Base-by-base conservation (phyloP, 1,284 basidiomycete species). In the Crucibulum parvulum region DNA sequence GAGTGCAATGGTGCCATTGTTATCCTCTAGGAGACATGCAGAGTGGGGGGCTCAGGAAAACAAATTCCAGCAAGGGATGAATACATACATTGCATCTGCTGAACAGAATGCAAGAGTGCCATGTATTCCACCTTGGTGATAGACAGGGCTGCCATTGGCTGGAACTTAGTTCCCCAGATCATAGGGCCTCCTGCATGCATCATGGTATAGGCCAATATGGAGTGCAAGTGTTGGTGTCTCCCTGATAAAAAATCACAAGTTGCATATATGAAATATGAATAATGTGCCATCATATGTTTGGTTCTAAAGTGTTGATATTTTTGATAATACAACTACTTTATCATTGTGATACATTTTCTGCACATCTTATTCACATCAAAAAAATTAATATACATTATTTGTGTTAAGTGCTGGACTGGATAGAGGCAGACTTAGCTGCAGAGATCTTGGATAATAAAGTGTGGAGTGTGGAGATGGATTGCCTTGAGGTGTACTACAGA, bases 101-200 rank as follows among this genome's bases (percentile, higher is more conserved):
- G 66, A 0, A 67, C 59, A 0, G 70, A 70, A n/a, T 69, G 55
- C 0, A 64, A 64, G 0, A 71, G 35, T 0, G 74, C 73, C 55
- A 81, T 74, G 60, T 81, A 81, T 55, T 82, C 76, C 0, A 77
- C 75, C 59, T 82, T 78, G 0, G 70, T 69, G 0, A 74, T 78
- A 0, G 75, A 81, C 1, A 67, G 52, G 1, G 78, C 71, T 5
- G 79, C 69, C 2, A 67, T 66, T 0, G 46, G 56, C 57, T 80
- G 77, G 1, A 60, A 59, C 53, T 76, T 72, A 0, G 69, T 66
- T 41, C 62, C 69, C 78, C 75, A 78, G 0, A 69, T 69, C 2
- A 76, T 62, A 0, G 74, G 64, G 36, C 70, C 72, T 1, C 72
- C 69, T 10, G 65, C 73, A 41, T 76, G 67, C 3, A 68, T 59